Base-by-base conservation (phyloP, 768 basidiomycete genomes). In the Flagelloscypha sp. region DNA sequence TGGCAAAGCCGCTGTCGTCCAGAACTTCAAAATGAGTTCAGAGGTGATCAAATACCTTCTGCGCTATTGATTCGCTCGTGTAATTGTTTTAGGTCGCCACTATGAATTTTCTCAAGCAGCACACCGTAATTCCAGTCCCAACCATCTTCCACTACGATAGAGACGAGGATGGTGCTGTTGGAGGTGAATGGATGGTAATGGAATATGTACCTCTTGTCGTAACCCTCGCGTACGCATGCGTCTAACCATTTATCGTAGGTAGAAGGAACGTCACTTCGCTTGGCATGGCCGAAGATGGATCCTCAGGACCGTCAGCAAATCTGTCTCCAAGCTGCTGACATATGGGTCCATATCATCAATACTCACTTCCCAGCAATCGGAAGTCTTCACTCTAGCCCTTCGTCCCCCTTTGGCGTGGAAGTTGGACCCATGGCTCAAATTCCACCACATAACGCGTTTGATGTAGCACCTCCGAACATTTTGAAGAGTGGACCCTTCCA, bases 401-500 rank as follows among this genome's bases (percentile, higher is more conserved):
- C 19, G 6, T 30, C 30, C 18, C 17, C 36, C 22, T 39, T 40
- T 23, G 27, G 6, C 10, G 30, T 44, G 6, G 25, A 27, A 27
- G 25, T 27, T 27, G 43, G 43, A n/a, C 39, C 39, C 11, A 36
- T 44, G 32, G 29, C 36, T 32, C 38, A 27, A 34, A 30, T 31
- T 37, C 39, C 30, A 17, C 25, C 24, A 16, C 27, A 30, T 4
- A 27, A 21, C 24, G 10, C 15, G 13, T 29, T 23, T 24, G 37
- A 22, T 11, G 20, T 36, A 17, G 27, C 28, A 18, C 35, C 38
- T 29, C 43, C 31, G 27, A 25, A 25, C 12, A 17, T 7, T n/a
- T 22, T 18, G 2, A 41, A 38, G 22, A 41, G 69, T 35, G 70
- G 65, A 44, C 68, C 66, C 43, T 54, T 49, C 42, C 47, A 9